Evolutionary conservation across 2,329 filamentous ascomycete species (phyloP).

Genomic region (Monosporascus sp.): DNA sequence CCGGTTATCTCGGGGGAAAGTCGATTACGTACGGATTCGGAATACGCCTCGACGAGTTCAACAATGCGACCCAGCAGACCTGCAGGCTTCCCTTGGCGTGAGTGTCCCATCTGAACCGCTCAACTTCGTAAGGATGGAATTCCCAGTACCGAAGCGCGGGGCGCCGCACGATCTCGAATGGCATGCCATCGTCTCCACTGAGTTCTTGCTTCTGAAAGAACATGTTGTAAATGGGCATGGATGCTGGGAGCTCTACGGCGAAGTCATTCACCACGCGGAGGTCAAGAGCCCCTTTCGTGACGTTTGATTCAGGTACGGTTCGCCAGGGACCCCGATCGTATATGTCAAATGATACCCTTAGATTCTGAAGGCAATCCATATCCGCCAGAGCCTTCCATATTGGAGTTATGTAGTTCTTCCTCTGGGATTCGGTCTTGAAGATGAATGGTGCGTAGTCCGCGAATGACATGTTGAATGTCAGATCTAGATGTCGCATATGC

Average conservation of each 20-base stretch:
- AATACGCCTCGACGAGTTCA: slow-evolving; percentile 13
- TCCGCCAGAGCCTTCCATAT: slow-evolving; percentile 9
- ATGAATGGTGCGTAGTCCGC: slow-evolving; percentile 20
- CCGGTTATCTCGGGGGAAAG: slow-evolving; percentile 9
- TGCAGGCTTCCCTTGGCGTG: slow-evolving; percentile 11
- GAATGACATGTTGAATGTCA: slow-evolving; percentile 20
- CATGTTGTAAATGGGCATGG: slow-evolving; percentile 17
- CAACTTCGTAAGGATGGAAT: slow-evolving; percentile 22
- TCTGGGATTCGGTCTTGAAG: not conserved
- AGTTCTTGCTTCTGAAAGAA: slow-evolving; percentile 15
- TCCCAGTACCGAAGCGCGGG: slow-evolving; percentile 24
- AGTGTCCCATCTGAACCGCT: slow-evolving; percentile 23
- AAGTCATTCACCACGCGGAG: slow-evolving; percentile 16
- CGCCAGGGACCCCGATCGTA: slow-evolving; percentile 25
- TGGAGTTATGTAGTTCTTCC: slow-evolving; percentile 9
- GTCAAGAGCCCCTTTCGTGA: slow-evolving; percentile 12
- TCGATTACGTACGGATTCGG: slow-evolving; percentile 22
- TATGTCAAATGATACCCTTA: slow-evolving; percentile 24
- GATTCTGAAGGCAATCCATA: slow-evolving; percentile 18
- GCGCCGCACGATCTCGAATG: slow-evolving; percentile 19
- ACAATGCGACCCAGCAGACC: slow-evolving; percentile 19
- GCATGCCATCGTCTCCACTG: slow-evolving; percentile 4
- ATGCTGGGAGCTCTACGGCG: slow-evolving; percentile 22
- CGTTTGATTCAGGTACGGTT: slow-evolving; percentile 19
- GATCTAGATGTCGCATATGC: slow-evolving; percentile 21